Evolutionary conservation across 2,329 filamentous ascomycete species (phyloP).

Genomic region (Colletotrichum orbiculare): DNA sequence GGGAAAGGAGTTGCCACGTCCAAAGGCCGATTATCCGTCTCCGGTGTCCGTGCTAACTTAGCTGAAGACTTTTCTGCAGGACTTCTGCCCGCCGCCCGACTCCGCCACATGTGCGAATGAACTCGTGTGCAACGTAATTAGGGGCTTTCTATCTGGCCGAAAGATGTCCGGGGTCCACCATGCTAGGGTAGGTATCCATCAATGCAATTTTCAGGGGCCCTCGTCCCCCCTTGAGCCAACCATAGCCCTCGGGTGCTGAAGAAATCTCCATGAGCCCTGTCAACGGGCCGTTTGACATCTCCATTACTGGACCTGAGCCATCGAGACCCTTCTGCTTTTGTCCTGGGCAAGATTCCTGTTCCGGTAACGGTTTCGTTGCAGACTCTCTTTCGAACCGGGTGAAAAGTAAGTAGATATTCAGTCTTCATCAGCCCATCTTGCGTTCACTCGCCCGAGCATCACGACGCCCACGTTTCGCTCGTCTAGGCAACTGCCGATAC

Average conservation of each 20-base stretch:
- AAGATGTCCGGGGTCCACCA: constrained; percentile 16
- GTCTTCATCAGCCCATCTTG: neutral
- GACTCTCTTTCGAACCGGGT: neutral
- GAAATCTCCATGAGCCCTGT: constrained; percentile 22
- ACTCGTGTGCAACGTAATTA: constrained; percentile 5
- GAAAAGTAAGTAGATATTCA: neutral
- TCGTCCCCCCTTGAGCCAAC: constrained; percentile 15
- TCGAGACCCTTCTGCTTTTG: neutral
- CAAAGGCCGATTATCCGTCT: neutral
- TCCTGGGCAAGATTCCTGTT: neutral
- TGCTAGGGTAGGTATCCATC: constrained; percentile 3
- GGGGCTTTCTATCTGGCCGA: constrained; percentile 22
- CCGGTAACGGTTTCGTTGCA: neutral
- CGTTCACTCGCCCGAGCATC: neutral
- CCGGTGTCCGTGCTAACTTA: neutral
- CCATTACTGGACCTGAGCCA: constrained; percentile 6
- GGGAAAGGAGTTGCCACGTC: neutral
- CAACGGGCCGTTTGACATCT: constrained; percentile 31
- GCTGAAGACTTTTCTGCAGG: constrained; percentile 6
- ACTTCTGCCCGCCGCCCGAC: neutral
- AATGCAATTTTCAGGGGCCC: constrained; percentile 15
- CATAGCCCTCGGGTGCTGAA: neutral
- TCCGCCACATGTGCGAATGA: constrained; percentile 28
- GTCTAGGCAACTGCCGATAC: neutral
- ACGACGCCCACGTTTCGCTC: neutral